phyloP scores from a whole-genome alignment of 345 rosid species.

The Turritis glabra region DNA sequence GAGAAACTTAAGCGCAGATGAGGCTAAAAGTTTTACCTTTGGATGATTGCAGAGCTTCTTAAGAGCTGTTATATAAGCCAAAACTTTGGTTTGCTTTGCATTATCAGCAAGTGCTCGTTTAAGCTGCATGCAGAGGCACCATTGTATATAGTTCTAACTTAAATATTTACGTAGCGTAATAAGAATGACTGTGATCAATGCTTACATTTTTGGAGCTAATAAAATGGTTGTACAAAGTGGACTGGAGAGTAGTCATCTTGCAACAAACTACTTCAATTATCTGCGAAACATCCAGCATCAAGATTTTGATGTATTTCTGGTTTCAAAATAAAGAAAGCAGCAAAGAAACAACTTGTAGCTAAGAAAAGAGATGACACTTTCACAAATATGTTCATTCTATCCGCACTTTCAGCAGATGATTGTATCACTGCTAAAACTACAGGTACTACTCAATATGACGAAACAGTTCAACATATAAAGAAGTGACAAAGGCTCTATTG shows the following conservation, averaged over 20 bases:
- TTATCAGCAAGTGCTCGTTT: constrained; percentile 79
- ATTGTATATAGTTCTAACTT: constrained; percentile 17
- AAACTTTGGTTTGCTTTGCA: constrained; percentile 80
- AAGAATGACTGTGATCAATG: constrained; percentile 30
- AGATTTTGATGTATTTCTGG: constrained; percentile 23
- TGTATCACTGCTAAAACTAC: background rate
- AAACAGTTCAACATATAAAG: constrained; percentile 9
- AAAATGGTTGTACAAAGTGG: constrained; percentile 84
- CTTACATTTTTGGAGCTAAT: constrained; percentile 94
- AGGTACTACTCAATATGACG: constrained; percentile 9
- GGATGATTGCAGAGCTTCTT: constrained; percentile 99
- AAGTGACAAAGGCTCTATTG: constrained; percentile 12
- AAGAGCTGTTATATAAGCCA: constrained; percentile 97
- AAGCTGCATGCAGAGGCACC: constrained; percentile 54
- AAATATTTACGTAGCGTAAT: background rate
- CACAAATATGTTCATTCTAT: constrained; percentile 15
- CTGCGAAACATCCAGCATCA: constrained; percentile 52
- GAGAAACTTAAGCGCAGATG: constrained; percentile 7
- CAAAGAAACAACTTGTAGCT: constrained; percentile 23
- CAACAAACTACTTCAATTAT: constrained; percentile 98
- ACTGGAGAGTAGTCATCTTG: constrained; percentile 92
- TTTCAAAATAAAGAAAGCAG: constrained; percentile 12
- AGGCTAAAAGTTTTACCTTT: constrained; percentile 55
- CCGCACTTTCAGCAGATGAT: constrained; percentile 2
- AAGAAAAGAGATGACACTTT: constrained; percentile 4